Percentiles rank a stretch among this genome's conserved stretches.
These are phyloP conservation scores for Rhizopogon vesiculosus DNA, from an alignment of 768 basidiomycete genomes.

Conservation along the genomic window DNA sequence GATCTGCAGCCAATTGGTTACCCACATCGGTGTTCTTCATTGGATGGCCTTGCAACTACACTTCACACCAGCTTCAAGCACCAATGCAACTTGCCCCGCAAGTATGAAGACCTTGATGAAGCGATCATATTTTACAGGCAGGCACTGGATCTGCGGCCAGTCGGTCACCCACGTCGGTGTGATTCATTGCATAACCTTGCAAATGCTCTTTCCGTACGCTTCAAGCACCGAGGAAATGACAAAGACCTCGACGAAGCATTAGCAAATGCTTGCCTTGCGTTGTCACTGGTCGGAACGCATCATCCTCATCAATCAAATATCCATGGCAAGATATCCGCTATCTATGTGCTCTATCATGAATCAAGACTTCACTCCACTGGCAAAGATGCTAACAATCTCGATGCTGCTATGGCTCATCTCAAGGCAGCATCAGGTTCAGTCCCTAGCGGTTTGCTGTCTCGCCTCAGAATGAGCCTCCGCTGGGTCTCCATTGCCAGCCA, in stretches of 20 bases:
- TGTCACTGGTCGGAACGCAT: no score
- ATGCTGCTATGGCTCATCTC: neutral
- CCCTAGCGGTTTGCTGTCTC: no score
- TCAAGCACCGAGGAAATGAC: neutral
- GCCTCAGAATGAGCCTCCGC: neutral
- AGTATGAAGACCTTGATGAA: no score
- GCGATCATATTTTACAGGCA: no score
- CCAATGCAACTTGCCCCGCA: no score
- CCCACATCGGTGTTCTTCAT: neutral
- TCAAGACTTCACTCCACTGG: neutral
- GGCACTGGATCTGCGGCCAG: no score
- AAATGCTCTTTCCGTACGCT: neutral
- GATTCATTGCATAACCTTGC: no score
- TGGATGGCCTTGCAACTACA: no score
- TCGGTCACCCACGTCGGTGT: no score
- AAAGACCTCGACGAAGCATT: neutral
- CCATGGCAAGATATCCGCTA: neutral
- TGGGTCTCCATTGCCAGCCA: neutral
- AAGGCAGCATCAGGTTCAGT: neutral
- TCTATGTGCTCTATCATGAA: slow-evolving; percentile 3
- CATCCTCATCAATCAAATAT: neutral
- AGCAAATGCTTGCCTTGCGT: no score
- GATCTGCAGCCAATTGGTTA: slow-evolving; percentile 5
- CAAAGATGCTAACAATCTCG: neutral
- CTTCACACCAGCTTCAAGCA: no score